Evolutionary conservation across 495 filamentous ascomycete genomes (phyloP).

Genomic region (Podospora anserina): DNA sequence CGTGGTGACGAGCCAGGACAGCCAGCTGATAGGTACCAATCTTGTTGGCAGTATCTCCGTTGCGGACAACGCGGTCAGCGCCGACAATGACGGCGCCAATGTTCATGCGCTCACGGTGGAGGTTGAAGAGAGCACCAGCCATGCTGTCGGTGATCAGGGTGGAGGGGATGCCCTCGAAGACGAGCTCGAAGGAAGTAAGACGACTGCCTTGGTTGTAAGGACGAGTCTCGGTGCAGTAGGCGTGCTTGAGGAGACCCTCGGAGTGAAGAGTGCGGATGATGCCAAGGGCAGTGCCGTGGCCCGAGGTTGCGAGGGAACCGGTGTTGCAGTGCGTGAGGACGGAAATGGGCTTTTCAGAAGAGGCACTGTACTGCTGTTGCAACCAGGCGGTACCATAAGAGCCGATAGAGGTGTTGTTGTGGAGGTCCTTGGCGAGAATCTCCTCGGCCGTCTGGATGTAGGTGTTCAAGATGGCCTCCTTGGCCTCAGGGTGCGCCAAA

Average conservation of each 20-base stretch:
- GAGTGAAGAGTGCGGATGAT: constrained; percentile 83
- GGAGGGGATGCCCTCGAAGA: constrained; percentile 88
- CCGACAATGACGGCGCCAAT: constrained; percentile 89
- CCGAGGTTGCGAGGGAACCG: constrained; percentile 92
- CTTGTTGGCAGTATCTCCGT: constrained; percentile 98
- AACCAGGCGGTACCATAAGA: constrained; percentile 83
- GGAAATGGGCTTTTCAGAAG: constrained; percentile 51
- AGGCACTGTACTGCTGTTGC: constrained; percentile 40
- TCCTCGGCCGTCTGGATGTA: constrained; percentile 78
- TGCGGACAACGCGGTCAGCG: constrained; percentile 90
- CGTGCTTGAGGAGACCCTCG: constrained; percentile 62
- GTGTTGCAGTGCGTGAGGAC: constrained; percentile 98
- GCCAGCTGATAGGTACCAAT: constrained; percentile 94
- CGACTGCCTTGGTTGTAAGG: constrained; percentile 98
- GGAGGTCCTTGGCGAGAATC: constrained; percentile 83
- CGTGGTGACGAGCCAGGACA: constrained; percentile 79
- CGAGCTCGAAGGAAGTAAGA: constrained; percentile 90
- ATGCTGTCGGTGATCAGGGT: constrained; percentile 96
- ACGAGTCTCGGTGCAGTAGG: constrained; percentile 93
- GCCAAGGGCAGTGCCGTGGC: constrained; percentile 91
- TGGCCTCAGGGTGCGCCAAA: constrained; percentile 32
- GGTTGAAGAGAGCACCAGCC: constrained; percentile 75
- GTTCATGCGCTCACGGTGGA: constrained; percentile 52
- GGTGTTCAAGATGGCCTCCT: constrained; percentile 51
- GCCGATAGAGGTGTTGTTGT: constrained; percentile 83